A percentile compares a stretch with the other conserved stretches of the same genome.
phyloP scores from a whole-genome alignment of 768 basidiomycete species.

The Auriscalpium orientale region DNA sequence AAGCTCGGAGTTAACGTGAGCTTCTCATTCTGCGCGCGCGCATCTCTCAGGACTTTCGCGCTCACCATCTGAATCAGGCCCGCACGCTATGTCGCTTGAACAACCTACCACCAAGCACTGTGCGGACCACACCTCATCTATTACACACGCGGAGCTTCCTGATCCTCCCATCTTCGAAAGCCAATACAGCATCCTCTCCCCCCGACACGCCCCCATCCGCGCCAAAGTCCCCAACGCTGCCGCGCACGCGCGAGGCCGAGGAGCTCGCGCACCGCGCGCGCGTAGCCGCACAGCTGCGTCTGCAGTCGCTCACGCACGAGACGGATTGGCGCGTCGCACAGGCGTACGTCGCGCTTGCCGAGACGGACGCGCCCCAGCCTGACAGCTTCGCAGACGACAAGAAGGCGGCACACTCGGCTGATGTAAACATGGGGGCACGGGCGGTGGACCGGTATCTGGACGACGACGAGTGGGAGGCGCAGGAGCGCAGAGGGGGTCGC shows the following conservation, averaged over 20 bases:
- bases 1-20: constrained; percentile 43
- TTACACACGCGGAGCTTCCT: constrained; percentile 61
- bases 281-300: constrained; percentile 50
- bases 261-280: constrained; percentile 36
- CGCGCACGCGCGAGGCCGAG: constrained; percentile 24
- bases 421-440: constrained; percentile 31
- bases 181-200: not conserved
- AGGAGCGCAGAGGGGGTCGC: constrained; percentile 26
- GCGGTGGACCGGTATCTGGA: constrained; percentile 58
- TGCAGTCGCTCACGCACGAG: constrained; percentile 65
- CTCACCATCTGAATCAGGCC: constrained; percentile 33
- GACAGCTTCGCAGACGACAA: constrained; percentile 8
- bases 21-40: constrained; percentile 7
- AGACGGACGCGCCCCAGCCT: constrained; percentile 23
- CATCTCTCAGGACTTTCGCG: not conserved
- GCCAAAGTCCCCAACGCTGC: constrained; percentile 17
- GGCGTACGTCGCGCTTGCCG: constrained; percentile 64
- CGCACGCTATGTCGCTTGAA: constrained; percentile 59
- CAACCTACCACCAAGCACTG: constrained; percentile 52
- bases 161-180: constrained; percentile 37
- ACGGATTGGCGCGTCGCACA: constrained; percentile 58
- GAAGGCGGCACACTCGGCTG: not conserved
- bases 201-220: constrained; percentile 10
- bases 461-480: constrained; percentile 61
- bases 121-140: constrained; percentile 66